Evolutionary conservation across 345 rosid species (phyloP).

Genomic region (Geranium brycei): DNA sequence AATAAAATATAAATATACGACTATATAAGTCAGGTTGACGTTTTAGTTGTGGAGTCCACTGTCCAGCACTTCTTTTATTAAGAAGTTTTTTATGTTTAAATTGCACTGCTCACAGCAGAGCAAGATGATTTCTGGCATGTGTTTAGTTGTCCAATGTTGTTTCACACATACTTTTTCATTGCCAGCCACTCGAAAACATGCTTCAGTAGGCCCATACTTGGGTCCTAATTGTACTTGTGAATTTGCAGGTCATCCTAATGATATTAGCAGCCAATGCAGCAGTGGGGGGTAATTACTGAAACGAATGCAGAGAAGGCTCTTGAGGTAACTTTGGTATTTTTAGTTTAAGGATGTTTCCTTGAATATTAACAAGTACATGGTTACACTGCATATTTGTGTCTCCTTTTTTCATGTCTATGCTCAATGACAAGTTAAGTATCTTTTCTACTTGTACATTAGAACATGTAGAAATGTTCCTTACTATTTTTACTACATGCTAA

Average conservation of each 20-base stretch:
- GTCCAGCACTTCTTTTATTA: background rate
- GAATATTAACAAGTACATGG: slow-evolving; percentile 2
- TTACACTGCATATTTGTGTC: background rate
- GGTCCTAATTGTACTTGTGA: slow-evolving; percentile 2
- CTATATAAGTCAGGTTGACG: too few species aligned
- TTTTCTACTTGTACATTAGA: background rate
- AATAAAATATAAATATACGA: too few species aligned
- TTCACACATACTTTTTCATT: background rate
- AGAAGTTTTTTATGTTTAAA: background rate
- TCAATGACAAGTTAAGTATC: background rate
- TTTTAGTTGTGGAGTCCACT: too few species aligned
- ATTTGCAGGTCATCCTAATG: slow-evolving; percentile 68
- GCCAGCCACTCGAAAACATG: background rate
- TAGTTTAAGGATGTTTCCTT: slow-evolving; percentile 1
- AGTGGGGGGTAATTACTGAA: slow-evolving; percentile 95
- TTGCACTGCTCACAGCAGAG: background rate
- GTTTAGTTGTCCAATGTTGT: background rate
- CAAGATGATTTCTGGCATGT: background rate
- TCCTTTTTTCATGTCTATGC: background rate
- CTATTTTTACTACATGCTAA: too few species aligned
- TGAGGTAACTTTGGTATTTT: slow-evolving; percentile 43
- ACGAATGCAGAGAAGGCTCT: slow-evolving; percentile 99
- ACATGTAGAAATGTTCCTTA: background rate
- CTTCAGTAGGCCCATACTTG: background rate
- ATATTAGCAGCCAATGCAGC: slow-evolving; percentile 99